These are phyloP conservation scores for Davidsoniella eucalypti DNA, from an alignment of 2,329 filamentous ascomycete species.

Conservation along the genomic window DNA sequence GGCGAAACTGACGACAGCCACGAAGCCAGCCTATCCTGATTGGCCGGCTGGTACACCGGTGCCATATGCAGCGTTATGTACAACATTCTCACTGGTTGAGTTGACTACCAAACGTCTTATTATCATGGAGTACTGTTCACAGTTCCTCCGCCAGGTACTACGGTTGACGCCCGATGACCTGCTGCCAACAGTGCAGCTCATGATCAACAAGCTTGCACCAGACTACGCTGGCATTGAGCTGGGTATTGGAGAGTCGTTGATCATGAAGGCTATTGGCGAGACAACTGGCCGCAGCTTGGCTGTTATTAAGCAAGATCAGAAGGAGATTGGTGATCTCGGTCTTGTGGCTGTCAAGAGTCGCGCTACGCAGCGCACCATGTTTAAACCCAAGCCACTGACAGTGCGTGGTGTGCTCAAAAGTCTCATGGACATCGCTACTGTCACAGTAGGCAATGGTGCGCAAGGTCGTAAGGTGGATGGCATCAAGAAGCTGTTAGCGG, in stretches of 20 bases:
- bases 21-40: slow-evolving; percentile 78
- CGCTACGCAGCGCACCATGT: slow-evolving; percentile 93
- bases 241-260: slow-evolving; percentile 93
- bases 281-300: slow-evolving; percentile 74
- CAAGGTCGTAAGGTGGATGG: slow-evolving; percentile 82
- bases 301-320: slow-evolving; percentile 89
- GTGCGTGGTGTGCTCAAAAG: slow-evolving; percentile 75
- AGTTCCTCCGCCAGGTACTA: slow-evolving; percentile 88
- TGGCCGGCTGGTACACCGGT: slow-evolving; percentile 82
- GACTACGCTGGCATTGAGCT: slow-evolving; percentile 94
- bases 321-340: slow-evolving; percentile 89
- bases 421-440: slow-evolving; percentile 73
- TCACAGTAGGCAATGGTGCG: slow-evolving; percentile 61
- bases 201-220: slow-evolving; percentile 95
- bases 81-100: slow-evolving; percentile 86
- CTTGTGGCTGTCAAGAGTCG: slow-evolving; percentile 90
- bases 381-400: slow-evolving; percentile 85
- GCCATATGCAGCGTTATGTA: slow-evolving; percentile 86
- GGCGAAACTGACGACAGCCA: slow-evolving; percentile 47
- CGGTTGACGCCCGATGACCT: slow-evolving; percentile 78
- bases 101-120: slow-evolving; percentile 82
- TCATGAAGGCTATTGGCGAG: slow-evolving; percentile 97
- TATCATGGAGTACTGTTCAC: slow-evolving; percentile 75
- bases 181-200: slow-evolving; percentile 73
- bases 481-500: slow-evolving; percentile 92